Evolutionary conservation across 2,329 filamentous ascomycete species (phyloP).

Genomic region (Fusarium continuum): DNA sequence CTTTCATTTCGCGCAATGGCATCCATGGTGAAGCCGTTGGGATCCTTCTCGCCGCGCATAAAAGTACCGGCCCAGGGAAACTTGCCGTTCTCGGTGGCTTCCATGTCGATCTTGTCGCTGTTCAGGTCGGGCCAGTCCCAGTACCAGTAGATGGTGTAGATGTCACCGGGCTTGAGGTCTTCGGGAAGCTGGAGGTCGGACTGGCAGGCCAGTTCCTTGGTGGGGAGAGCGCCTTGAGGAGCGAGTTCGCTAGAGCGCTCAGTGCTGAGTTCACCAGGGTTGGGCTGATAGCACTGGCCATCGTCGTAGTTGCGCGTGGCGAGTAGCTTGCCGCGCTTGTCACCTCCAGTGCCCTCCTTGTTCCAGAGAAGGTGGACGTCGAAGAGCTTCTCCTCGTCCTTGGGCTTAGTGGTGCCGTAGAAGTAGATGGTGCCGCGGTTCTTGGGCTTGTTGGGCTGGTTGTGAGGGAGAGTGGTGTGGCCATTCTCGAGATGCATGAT

Average conservation of each 20-base stretch:
- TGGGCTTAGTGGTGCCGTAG: constrained; percentile 73
- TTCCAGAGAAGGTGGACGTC: constrained; percentile 85
- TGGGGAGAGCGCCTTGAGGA: constrained; percentile 61
- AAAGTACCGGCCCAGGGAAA: constrained; percentile 56
- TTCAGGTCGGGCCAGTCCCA: constrained; percentile 87
- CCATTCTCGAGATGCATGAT: constrained; percentile 79
- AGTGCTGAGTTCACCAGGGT: constrained; percentile 64
- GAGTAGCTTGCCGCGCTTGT: constrained; percentile 79
- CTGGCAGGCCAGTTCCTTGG: constrained; percentile 78
- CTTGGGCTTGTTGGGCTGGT: constrained; percentile 65
- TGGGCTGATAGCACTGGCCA: constrained; percentile 86
- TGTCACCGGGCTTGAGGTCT: constrained; percentile 67
- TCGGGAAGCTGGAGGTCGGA: constrained; percentile 79
- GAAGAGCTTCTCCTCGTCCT: constrained; percentile 56
- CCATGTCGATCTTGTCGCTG: constrained; percentile 52
- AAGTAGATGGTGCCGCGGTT: constrained; percentile 79
- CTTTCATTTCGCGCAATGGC: constrained; percentile 53
- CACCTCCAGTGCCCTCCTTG: constrained; percentile 79
- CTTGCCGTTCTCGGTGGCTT: constrained; percentile 51
- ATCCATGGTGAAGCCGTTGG: constrained; percentile 49
- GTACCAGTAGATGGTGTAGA: constrained; percentile 91
- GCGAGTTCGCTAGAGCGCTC: constrained; percentile 67
- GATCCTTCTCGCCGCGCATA: constrained; percentile 51
- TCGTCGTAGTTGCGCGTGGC: constrained; percentile 87
- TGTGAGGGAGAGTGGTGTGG: constrained; percentile 71